Evolutionary conservation across 345 rosid species (phyloP), one percentile per base, ranked within the genome.

Genomic region (Psidium friedrichsthalianum): DNA sequence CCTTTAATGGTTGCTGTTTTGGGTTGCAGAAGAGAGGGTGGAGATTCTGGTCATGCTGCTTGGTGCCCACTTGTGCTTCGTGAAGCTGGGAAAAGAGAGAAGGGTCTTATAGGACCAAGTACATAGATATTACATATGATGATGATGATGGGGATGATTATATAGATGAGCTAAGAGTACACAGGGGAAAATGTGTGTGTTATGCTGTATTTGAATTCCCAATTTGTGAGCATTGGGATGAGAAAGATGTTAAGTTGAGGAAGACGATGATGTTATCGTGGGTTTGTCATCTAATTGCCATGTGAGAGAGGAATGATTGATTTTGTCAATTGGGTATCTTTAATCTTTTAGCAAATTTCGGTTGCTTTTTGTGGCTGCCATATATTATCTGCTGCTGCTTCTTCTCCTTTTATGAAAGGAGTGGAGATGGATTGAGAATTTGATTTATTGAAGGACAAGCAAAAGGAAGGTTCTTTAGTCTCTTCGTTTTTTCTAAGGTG

Each of bases 21-120:
- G 27, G 76, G 78, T 83, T 89, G 93, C 94, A 97, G 99, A 96
- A 91, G 87, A 91, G 94, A 88, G 94, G 92, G 55, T 86, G 94
- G 85, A 93, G 98, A 44, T 90, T 95, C 91, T 91, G 96, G 88
- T 85, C 96, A 56, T 92, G 96, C 92, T 97, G 99, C 92, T 89
- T 93, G 92, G 49, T 90, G 88, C 98, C 99, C 18, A 86, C 91
- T 64, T 90, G 93, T 89, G 89, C 87, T 52, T 85, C 85, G 78
- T 93, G 92, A 94, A 88, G 49, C 27, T 59, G 84, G 13, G 21
- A n/a, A 24, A 24, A 49, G 42, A n/a, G 40, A 27, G n/a, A 15
- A 36, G 83, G 42, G 32, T 82, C 83, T 14, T n/a, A 3, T 52
- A 51, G 32, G 36, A 14, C 12, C 32, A 0, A 44, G 55, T 82